Evolutionary conservation across 192 early-diverging fungal species (phyloP).

Genomic region (Gaertneriomyces semiglobifer): DNA sequence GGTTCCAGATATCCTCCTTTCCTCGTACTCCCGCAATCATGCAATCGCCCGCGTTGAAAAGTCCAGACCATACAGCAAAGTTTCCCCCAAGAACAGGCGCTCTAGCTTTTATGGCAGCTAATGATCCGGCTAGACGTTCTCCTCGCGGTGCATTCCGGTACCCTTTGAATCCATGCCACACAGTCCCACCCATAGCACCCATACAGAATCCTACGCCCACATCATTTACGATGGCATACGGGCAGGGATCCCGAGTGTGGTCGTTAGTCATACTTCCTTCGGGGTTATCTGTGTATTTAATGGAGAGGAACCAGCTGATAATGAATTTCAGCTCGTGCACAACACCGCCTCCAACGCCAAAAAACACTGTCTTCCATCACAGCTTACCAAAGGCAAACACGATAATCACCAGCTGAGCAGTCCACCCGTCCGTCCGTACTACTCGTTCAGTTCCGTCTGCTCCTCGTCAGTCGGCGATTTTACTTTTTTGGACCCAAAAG

Average conservation of each 20-base stretch:
- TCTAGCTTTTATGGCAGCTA: slow-evolving; percentile 86
- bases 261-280: slow-evolving; percentile 22
- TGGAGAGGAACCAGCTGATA: no score
- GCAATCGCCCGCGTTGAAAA: slow-evolving; percentile 98
- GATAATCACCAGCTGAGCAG: no score
- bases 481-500: no score
- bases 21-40: slow-evolving; percentile 86
- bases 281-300: neutral
- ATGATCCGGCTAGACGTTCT: slow-evolving; percentile 83
- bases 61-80: slow-evolving; percentile 99
- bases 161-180: slow-evolving; percentile 98
- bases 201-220: slow-evolving; percentile 76
- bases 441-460: no score
- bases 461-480: no score
- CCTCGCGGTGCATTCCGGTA: slow-evolving; percentile 96
- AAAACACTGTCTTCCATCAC: no score
- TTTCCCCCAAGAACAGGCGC: slow-evolving; percentile 95
- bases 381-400: no score
- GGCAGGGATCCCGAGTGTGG: slow-evolving; percentile 53
- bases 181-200: slow-evolving; percentile 93
- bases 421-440: no score
- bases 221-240: slow-evolving; percentile 55
- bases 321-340: no score
- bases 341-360: no score
- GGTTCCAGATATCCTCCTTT: slow-evolving; percentile 99